Conservation (phyloP, 2,329 filamentous ascomycete genomes). For the Fusarium chuoi region DNA sequence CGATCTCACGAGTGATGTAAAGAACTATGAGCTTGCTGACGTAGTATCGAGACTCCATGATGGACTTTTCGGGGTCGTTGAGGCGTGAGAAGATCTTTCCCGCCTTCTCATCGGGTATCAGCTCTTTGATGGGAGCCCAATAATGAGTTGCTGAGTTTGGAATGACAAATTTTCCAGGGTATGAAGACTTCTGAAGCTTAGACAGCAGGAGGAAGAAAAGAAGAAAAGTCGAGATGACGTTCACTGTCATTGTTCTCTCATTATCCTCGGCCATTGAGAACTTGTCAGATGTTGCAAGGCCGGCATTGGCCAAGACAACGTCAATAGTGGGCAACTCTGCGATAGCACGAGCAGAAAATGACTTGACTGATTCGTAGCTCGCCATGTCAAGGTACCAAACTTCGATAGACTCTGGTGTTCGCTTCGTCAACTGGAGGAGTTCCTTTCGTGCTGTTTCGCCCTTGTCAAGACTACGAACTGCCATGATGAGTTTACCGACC, state of each 20-base stretch:
- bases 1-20: constrained; percentile 47
- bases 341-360: constrained; percentile 47
- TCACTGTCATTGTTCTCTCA: constrained; percentile 58
- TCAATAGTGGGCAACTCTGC: constrained; percentile 54
- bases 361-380: constrained; percentile 56
- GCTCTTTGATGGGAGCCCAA: constrained; percentile 40
- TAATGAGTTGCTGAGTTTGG: constrained; percentile 42
- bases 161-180: constrained; percentile 28
- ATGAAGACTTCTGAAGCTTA: constrained; percentile 39
- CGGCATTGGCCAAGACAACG: constrained; percentile 55
- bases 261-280: constrained; percentile 56
- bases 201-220: constrained; percentile 37
- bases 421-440: constrained; percentile 37
- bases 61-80: constrained; percentile 41
- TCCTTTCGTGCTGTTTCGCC: constrained; percentile 54
- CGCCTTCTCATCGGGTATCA: constrained; percentile 11
- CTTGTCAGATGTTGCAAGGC: constrained; percentile 50
- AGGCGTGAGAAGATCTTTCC: constrained; percentile 45
- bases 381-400: constrained; percentile 61
- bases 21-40: constrained; percentile 49
- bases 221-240: constrained; percentile 40
- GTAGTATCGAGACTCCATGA: constrained; percentile 46
- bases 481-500: constrained; percentile 51
- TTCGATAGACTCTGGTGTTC: constrained; percentile 45
- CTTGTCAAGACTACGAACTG: constrained; percentile 50